A percentile compares a stretch with the other conserved stretches of the same genome.
Evolutionary conservation across 208 protist species (phyloP).

Genomic region (Leptomonas pyrrhocoris): DNA sequence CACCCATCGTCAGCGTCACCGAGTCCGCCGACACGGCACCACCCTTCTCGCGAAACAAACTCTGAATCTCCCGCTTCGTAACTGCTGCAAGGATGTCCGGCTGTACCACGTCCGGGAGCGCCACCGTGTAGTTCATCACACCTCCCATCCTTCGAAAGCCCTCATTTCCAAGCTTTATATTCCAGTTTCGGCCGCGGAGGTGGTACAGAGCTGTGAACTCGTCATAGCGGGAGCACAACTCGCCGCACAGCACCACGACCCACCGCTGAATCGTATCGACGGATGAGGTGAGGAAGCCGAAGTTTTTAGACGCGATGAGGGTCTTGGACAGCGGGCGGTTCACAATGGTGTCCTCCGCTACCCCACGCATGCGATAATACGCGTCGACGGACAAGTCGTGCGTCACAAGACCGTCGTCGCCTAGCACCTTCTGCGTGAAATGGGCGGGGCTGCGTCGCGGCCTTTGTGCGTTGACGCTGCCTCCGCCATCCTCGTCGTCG

Average conservation of each 20-base stretch:
- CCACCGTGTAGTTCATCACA: slow-evolving; percentile 45
- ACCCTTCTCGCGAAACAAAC: neutral
- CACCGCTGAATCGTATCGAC: slow-evolving; percentile 47
- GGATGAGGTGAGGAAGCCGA: slow-evolving; percentile 36
- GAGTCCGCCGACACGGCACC: slow-evolving; percentile 19
- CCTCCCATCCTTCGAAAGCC: slow-evolving; percentile 40
- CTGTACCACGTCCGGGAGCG: slow-evolving; percentile 49
- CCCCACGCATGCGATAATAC: slow-evolving; percentile 55
- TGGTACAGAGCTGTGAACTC: slow-evolving; percentile 45
- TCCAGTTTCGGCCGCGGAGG: slow-evolving; percentile 44
- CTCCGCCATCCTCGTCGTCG: slow-evolving; percentile 14
- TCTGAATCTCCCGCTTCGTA: slow-evolving; percentile 26
- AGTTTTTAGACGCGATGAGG: slow-evolving; percentile 71
- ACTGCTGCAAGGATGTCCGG: slow-evolving; percentile 24
- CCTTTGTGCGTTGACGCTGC: slow-evolving; percentile 28
- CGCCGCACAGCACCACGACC: slow-evolving; percentile 57
- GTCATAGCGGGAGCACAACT: slow-evolving; percentile 62
- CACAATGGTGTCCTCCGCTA: slow-evolving; percentile 45
- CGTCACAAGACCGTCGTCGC: neutral
- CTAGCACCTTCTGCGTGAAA: too few species aligned
- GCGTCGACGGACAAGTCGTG: slow-evolving; percentile 21
- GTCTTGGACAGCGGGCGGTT: slow-evolving; percentile 51
- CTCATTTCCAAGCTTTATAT: slow-evolving; percentile 59
- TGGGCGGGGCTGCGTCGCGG: too few species aligned
- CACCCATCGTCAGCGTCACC: slow-evolving; percentile 38